These are phyloP conservation scores for Russula griseocarnosa DNA, from an alignment of 768 basidiomycete genomes.

Conservation along the genomic window DNA sequence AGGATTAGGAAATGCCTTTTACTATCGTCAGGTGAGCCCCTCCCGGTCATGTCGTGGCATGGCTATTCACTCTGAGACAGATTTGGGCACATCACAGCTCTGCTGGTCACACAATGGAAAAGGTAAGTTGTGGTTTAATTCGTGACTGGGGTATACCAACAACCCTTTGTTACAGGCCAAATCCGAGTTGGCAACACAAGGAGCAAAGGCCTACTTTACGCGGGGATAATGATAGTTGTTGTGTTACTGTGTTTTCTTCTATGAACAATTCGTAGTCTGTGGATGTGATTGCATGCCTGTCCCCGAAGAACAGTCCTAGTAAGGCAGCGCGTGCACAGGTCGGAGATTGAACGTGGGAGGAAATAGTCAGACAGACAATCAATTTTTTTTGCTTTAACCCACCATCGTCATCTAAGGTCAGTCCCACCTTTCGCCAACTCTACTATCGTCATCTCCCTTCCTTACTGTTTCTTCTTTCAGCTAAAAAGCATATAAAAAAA, in stretches of 20 bases:
- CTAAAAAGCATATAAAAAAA: constrained; percentile 54
- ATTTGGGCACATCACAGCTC: constrained; percentile 75
- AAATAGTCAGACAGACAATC: constrained; percentile 26
- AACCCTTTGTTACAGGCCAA: constrained; percentile 56
- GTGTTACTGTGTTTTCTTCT: constrained; percentile 10
- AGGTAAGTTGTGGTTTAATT: constrained; percentile 43
- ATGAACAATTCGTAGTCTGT: constrained; percentile 8
- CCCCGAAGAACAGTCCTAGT: neutral
- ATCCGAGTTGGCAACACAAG: constrained; percentile 74
- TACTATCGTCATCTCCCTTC: constrained; percentile 23
- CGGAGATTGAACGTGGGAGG: constrained; percentile 41
- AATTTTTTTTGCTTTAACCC: constrained; percentile 48
- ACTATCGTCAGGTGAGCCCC: constrained; percentile 65
- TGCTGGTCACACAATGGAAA: constrained; percentile 84
- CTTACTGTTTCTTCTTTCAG: constrained; percentile 29
- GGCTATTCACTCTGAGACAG: constrained; percentile 37
- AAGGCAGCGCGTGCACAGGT: constrained; percentile 16
- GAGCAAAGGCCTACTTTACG: constrained; percentile 85
- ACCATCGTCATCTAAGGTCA: constrained; percentile 60
- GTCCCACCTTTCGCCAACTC: constrained; percentile 33
- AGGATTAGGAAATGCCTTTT: constrained; percentile 73
- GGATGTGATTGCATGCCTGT: constrained; percentile 3
- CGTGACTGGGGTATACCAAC: constrained; percentile 18
- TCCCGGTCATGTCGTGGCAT: constrained; percentile 21
- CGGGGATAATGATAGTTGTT: constrained; percentile 51